phyloP scores from a whole-genome alignment of 257 asterid species.

The Voacanga thouarsii region DNA sequence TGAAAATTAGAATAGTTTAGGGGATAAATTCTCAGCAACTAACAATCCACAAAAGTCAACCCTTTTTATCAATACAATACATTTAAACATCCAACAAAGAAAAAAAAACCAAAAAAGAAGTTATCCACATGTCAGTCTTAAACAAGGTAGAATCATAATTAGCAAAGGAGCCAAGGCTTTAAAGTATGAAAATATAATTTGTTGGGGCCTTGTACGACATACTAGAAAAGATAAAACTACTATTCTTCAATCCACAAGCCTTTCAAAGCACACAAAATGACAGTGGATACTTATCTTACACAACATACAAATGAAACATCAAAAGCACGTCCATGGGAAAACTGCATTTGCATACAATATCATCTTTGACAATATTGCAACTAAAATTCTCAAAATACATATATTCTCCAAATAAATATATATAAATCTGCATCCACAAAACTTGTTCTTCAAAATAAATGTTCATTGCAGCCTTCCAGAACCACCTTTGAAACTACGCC shows the following conservation, averaged over 20 bases:
- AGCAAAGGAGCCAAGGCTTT: background rate
- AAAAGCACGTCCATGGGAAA: background rate
- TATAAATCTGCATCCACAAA: background rate
- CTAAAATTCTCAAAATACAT: background rate
- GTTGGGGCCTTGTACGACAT: background rate
- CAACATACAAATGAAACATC: background rate
- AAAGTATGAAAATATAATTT: background rate
- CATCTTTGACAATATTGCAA: background rate
- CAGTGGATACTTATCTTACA: background rate
- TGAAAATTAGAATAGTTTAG: background rate
- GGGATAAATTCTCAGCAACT: background rate
- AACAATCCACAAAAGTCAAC: conserved; percentile 1
- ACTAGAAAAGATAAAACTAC: background rate
- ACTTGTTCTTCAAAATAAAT: background rate
- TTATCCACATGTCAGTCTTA: background rate
- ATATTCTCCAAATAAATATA: background rate
- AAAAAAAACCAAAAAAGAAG: no score
- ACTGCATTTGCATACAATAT: background rate
- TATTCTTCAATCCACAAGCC: background rate
- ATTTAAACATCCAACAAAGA: no score
- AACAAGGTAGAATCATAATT: background rate
- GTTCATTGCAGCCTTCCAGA: background rate
- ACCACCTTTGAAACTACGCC: background rate
- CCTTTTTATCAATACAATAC: no score
- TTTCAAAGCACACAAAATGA: background rate